Evolutionary conservation across 164 flowering plant genomes (phyloP), one percentile per base, ranked within the genome.

Genomic region (Euptelea pleiosperma): DNA sequence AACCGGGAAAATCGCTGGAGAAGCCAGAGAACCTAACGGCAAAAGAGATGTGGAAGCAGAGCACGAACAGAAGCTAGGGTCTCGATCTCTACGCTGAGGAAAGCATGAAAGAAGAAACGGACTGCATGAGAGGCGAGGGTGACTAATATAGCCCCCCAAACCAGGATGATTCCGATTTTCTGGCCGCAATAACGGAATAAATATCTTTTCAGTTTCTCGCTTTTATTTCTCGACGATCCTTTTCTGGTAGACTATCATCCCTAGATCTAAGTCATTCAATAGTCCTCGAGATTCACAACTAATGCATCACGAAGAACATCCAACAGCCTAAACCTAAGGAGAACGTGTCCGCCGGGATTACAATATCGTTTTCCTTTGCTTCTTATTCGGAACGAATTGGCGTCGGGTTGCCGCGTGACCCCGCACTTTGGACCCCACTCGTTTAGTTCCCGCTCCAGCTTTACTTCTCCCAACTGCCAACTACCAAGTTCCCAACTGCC

Each of bases 341-440:
- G n/a, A n/a, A n/a, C n/a, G n/a, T n/a, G n/a, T n/a, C n/a, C n/a
- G n/a, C 18, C 33, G 5, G 7, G 2, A 6, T 24, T 1, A 10
- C 7, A 29, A 10, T 2, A 34, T 40, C 30, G 14, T 18, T 44
- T 0, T 36, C 5, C 4, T 14, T 18, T 16, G 9, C 37, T 42
- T 36, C 51, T 30, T 30, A 11, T 5, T 52, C 55, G 1, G 51
- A 35, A 57, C 25, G 19, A 58, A 59, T 55, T 79, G 22, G 76
- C 78, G 75, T 62, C 86, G 79, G 47, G 69, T 61, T 47, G 85
- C 85, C 85, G 82, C 82, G 82, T 78, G 82, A 72, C 77, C 44
- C n/a, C n/a, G n/a, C n/a, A n/a, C n/a, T n/a, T n/a, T n/a, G n/a
- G n/a, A n/a, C n/a, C n/a, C n/a, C n/a, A n/a, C n/a, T n/a, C n/a